Conservation (phyloP, 2,329 filamentous ascomycete genomes). For the Didymellaceae sp. region DNA sequence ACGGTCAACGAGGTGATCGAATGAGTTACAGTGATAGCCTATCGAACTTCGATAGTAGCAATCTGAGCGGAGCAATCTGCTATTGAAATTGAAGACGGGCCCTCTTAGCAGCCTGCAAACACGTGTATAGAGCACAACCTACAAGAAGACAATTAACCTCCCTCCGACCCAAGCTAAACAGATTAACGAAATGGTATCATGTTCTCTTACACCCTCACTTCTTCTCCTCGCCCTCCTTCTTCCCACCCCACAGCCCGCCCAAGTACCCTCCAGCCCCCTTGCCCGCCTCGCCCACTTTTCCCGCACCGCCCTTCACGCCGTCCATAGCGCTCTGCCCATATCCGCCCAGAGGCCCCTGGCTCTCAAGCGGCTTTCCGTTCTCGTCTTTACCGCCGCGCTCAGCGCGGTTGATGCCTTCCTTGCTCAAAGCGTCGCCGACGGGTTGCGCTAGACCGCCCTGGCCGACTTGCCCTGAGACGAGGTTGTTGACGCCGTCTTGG, state of each 20-base stretch:
- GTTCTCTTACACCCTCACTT: constrained; percentile 1
- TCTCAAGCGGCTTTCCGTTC: constrained; percentile 55
- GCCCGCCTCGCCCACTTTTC: constrained; percentile 29
- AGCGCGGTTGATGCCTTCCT: constrained; percentile 69
- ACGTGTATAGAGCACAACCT: no score
- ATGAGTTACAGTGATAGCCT: no score
- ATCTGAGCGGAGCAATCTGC: no score
- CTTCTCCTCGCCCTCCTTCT: constrained; percentile 30
- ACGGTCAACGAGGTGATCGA: no score
- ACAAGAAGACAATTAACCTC: not conserved
- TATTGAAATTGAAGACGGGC: no score
- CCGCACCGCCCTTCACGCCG: constrained; percentile 41
- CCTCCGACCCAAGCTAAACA: not conserved
- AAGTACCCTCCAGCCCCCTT: constrained; percentile 39
- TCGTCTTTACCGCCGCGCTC: constrained; percentile 71
- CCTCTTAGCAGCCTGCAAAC: no score
- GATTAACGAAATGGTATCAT: not conserved
- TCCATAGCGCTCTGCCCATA: constrained; percentile 41
- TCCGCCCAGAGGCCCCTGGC: constrained; percentile 44
- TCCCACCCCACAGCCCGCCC: constrained; percentile 31
- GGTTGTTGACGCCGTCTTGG: constrained; percentile 70
- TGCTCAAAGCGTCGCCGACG: constrained; percentile 66
- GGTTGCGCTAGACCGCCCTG: constrained; percentile 71
- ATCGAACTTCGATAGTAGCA: no score
- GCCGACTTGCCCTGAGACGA: constrained; percentile 69